Base-by-base conservation (phyloP, 2,329 filamentous ascomycete species). In the Fusarium protoensiforme region DNA sequence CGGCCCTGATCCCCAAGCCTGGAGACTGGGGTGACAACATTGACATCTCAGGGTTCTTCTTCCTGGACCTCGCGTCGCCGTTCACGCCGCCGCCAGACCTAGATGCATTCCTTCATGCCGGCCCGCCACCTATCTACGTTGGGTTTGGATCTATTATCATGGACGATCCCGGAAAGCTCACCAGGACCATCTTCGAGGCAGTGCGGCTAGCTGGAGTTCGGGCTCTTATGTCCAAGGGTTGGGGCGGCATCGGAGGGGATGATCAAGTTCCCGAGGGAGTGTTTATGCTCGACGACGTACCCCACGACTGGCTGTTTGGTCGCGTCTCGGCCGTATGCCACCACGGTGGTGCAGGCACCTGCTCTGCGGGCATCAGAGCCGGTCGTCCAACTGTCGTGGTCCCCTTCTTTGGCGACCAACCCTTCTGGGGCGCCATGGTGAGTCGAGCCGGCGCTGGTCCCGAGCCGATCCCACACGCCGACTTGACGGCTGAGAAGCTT, bases 311-410 rank as follows among this genome's bases (percentile, higher is more conserved):
- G 94, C 84, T 97, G 0, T 97, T 97, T 81, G 87, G 94, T 71
- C 91, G 88, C 36, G 94, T 97, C 1, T 92, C 93, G 0, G 92
- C 90, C 43, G 94, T 97, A 1, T 92, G 96, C 6, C 95, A 97
- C 78, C 94, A 97, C 72, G 95, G 94, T 24, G 94, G 95, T 65
- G 94, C 94, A 10, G 94, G 95, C n/a, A 98, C 94, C 3, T 97
- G 94, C 1, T 94, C 94, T 1, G 93, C 94, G 0, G 95, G 94
- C 18, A 93, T 97, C 69, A 89, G 92, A n/a, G 89, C 91, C 1
- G 94, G 94, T 24, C 91, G 91, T 61, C 94, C 95, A 2, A 97
- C 94, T 0, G 89, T 96, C 2, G 88, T 97, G 3, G 91, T 97
- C 0, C 94, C 94, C 0, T 97, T 97, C 84, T 97, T 95, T 78